Evolutionary conservation across 2,329 filamentous ascomycete genomes (phyloP), one percentile per base, ranked within the genome.

Genomic region (Polytolypa hystricis): DNA sequence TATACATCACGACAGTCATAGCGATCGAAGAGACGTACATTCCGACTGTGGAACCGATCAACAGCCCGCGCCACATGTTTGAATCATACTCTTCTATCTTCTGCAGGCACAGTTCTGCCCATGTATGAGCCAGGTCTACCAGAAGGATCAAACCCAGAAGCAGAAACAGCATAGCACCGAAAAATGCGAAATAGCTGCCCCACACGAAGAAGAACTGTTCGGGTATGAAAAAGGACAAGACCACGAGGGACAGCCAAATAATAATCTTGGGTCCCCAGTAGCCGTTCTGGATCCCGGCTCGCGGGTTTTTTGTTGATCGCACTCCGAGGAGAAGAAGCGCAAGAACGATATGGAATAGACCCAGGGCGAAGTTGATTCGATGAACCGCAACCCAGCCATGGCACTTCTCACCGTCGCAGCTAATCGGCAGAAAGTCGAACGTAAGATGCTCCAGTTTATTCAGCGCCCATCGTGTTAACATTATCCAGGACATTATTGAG

Each of bases 401-500:
- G 58, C 91, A 98, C 55, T 89, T 74, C 48, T 89, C 84, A 33
- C 83, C 87, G 18, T 84, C 80, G 58, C 91, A 98, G 53, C 81
- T 81, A 55, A 98, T 93, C 53, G 85, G 86, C 67, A 98, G 87
- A 56, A 95, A 96, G 63, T 96, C 86, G 47, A 98, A 73, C 9
- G 85, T 91, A 37, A 96, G 70, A 46, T 93, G 77, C 62, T 96
- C 79, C 4, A 98, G 71, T 59, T 96, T 96, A 53, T 94, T 84
- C 56, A 98, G 84, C 21, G 91, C 91, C 91, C 91, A 98, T 36
- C 86, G 84, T 15, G 91, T 98, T 65, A 98, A 85, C 85, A 96
- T 94, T 50, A 98, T 84, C 91, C 91, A 98, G 23, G 91, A 89
- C 35, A 96, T 60, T 46, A 96, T 94, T 41, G 89, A 95, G 71